These are phyloP conservation scores for Coniosporium tulheliwenetii DNA, from an alignment of 2,329 filamentous ascomycete species.

Conservation along the genomic window DNA sequence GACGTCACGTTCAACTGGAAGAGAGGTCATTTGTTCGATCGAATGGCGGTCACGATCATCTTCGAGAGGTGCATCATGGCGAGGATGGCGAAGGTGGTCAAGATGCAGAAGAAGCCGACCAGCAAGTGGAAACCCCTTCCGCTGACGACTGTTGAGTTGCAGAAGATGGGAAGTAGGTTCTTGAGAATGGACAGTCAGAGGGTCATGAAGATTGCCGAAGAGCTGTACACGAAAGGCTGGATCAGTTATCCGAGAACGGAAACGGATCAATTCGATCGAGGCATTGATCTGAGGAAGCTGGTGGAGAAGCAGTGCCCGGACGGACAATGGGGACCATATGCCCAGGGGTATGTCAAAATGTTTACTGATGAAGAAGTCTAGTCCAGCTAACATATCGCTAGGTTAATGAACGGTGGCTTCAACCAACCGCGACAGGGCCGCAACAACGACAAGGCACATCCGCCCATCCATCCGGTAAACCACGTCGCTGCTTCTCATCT, in stretches of 20 bases:
- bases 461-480: constrained; percentile 91
- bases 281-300: constrained; percentile 66
- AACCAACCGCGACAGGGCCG: constrained; percentile 65
- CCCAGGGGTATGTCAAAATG: constrained; percentile 36
- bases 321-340: constrained; percentile 63
- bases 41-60: constrained; percentile 62
- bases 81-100: constrained; percentile 63
- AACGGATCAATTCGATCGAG: constrained; percentile 86
- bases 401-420: constrained; percentile 60
- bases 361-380: not conserved
- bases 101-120: constrained; percentile 79
- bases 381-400: constrained; percentile 7
- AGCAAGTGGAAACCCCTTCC: constrained; percentile 90
- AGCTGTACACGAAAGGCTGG: constrained; percentile 82
- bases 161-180: constrained; percentile 85
- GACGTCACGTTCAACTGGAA: constrained; percentile 76
- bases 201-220: constrained; percentile 76
- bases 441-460: constrained; percentile 93
- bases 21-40: constrained; percentile 72
- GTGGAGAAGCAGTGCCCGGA: constrained; percentile 74
- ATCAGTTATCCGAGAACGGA: constrained; percentile 97
- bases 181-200: constrained; percentile 81
- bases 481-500: constrained; percentile 51
- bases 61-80: constrained; percentile 73
- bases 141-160: constrained; percentile 86